A percentile compares a stretch with the other conserved stretches of the same genome.
Evolutionary conservation across 2,329 filamentous ascomycete species (phyloP).

Genomic region (Didymella segeticola): DNA sequence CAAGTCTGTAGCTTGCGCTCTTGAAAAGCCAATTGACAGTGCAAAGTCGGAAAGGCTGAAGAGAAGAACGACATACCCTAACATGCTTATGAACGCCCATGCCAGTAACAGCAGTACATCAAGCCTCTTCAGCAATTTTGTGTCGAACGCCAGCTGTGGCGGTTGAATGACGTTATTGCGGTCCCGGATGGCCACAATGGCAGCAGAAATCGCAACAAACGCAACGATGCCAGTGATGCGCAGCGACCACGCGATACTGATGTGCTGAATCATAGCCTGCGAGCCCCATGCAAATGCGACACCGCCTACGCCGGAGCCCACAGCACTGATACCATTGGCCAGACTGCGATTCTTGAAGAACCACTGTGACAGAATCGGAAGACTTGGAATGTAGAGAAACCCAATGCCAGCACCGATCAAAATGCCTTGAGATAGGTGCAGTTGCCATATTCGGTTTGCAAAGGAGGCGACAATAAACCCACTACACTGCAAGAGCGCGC

Average conservation of each 20-base stretch:
- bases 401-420: conserved; percentile 50
- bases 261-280: conserved; percentile 42
- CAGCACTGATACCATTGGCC: conserved; percentile 48
- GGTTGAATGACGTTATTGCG: conserved; percentile 43
- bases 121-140: conserved; percentile 21
- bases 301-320: conserved; percentile 51
- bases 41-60: conserved; percentile 57
- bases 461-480: conserved; percentile 48
- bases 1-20: conserved; percentile 47
- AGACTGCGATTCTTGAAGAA: conserved; percentile 48
- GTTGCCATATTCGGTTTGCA: conserved; percentile 45
- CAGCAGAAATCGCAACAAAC: conserved; percentile 32
- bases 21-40: conserved; percentile 49
- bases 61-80: conserved; percentile 57
- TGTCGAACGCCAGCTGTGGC: conserved; percentile 40
- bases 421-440: conserved; percentile 50
- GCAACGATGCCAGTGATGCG: conserved; percentile 44
- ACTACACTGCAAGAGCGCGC: conserved; percentile 38
- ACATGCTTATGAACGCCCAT: conserved; percentile 53
- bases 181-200: conserved; percentile 38
- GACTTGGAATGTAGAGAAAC: conserved; percentile 45
- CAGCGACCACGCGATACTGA: conserved; percentile 52
- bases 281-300: conserved; percentile 36
- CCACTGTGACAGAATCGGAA: conserved; percentile 50
- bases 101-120: conserved; percentile 44